A percentile compares a stretch with the other conserved stretches of the same genome.
Conservation (phyloP, 2,329 filamentous ascomycete genomes). For the Shiraia sp. region DNA sequence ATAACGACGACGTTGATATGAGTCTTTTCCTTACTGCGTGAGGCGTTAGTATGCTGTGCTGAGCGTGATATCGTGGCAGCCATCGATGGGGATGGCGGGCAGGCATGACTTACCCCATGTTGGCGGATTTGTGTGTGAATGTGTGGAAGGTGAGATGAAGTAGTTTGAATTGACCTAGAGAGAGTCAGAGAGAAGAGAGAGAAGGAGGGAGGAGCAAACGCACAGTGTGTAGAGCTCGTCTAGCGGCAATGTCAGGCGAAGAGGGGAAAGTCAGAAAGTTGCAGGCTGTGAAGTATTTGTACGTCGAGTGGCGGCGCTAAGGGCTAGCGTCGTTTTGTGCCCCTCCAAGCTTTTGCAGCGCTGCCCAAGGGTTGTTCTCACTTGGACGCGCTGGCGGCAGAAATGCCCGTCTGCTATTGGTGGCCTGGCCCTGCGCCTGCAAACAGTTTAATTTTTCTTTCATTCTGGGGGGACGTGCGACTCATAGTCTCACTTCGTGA, state of each 20-base stretch:
- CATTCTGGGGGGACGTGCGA: no score
- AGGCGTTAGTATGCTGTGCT: conserved; percentile 36
- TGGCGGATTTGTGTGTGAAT: conserved; percentile 51
- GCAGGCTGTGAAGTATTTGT: not conserved
- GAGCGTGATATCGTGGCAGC: conserved; percentile 3
- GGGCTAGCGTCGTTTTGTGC: not conserved
- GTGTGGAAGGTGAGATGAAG: conserved; percentile 39
- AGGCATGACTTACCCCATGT: conserved; percentile 62
- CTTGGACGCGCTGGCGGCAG: no score
- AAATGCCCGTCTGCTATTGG: no score
- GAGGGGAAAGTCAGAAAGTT: conserved; percentile 9
- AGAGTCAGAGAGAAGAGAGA: not conserved
- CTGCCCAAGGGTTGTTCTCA: no score
- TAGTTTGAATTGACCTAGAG: conserved; percentile 27
- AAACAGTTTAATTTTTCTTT: no score
- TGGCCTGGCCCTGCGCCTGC: no score
- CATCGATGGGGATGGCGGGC: conserved; percentile 19
- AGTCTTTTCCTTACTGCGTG: conserved; percentile 84
- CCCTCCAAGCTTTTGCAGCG: not conserved
- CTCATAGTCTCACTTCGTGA: no score
- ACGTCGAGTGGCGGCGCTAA: not conserved
- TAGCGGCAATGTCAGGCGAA: conserved; percentile 12
- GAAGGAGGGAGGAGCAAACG: not conserved
- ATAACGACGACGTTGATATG: conserved; percentile 97
- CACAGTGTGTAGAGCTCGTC: conserved; percentile 13